Conservation (phyloP, 1,139 yeast genomes). For the Trichomonascaceae sp. region DNA sequence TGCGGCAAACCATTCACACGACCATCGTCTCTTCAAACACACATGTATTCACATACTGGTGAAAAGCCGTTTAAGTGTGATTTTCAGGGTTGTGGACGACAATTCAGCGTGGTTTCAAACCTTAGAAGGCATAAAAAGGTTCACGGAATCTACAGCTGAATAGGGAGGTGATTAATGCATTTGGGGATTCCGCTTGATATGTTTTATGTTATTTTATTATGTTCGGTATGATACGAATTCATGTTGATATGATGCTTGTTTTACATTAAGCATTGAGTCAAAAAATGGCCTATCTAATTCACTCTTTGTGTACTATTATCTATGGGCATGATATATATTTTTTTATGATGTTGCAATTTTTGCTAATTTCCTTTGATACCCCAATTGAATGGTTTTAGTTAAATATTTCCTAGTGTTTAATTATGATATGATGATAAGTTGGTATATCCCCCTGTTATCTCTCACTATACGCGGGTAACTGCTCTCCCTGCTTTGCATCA, state of each 20-base stretch:
- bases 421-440: neutral
- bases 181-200: neutral
- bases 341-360: neutral
- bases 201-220: neutral
- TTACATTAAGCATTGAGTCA: neutral
- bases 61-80: slow-evolving; percentile 72
- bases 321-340: neutral
- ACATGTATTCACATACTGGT: slow-evolving; percentile 80
- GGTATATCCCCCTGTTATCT: neutral
- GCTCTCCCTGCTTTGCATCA: slow-evolving; percentile 13
- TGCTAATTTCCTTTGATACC: neutral
- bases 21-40: slow-evolving; percentile 76
- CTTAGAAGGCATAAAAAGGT: slow-evolving; percentile 71
- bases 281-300: neutral
- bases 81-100: slow-evolving; percentile 58
- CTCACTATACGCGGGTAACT: slow-evolving; percentile 15
- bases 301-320: neutral
- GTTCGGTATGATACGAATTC: neutral
- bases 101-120: slow-evolving; percentile 74
- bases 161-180: too few relatives aligned
- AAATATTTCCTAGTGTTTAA: neutral
- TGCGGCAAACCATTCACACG: slow-evolving; percentile 75
- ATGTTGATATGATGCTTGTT: neutral
- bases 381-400: too few relatives aligned
- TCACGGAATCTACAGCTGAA: slow-evolving; percentile 34